Percentiles rank a stretch among this genome's conserved stretches.
phyloP scores from a whole-genome alignment of 805 yeast species.

The Saccharomyces eubayanus region DNA sequence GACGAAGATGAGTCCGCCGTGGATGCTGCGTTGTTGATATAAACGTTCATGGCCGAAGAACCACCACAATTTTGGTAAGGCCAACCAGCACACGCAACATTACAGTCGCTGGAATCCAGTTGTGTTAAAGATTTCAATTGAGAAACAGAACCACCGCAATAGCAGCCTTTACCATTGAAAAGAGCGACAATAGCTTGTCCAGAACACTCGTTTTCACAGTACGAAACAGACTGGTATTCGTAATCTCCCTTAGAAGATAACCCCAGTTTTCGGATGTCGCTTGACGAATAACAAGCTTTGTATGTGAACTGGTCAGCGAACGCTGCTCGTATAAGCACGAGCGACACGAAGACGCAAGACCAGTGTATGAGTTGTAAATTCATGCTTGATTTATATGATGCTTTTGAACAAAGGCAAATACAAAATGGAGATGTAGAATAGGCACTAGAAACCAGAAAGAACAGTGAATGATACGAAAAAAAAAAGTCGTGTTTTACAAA shows the following conservation, averaged over 20 bases:
- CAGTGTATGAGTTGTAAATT: neutral
- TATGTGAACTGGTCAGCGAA: constrained; percentile 10
- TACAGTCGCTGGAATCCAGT: constrained; percentile 33
- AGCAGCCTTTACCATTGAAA: constrained; percentile 48
- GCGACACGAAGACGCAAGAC: neutral
- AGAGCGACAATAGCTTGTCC: constrained; percentile 43
- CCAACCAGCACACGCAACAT: constrained; percentile 47
- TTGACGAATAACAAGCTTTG: constrained; percentile 30
- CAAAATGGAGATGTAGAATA: neutral
- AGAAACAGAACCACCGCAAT: constrained; percentile 46
- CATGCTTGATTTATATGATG: neutral
- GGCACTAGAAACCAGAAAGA: neutral
- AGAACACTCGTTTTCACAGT: constrained; percentile 46
- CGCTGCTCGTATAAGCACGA: neutral
- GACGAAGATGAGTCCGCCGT: neutral
- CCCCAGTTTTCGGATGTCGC: constrained; percentile 17
- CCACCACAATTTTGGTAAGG: constrained; percentile 56
- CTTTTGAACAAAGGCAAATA: neutral
- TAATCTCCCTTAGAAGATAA: constrained; percentile 37
- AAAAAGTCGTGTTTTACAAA: neutral
- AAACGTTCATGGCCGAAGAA: constrained; percentile 38
- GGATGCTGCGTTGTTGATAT: constrained; percentile 22
- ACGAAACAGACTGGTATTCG: constrained; percentile 47
- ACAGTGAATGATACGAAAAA: neutral
- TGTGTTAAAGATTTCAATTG: constrained; percentile 32